A percentile compares a stretch with the other conserved stretches of the same genome.
Evolutionary conservation across 495 filamentous ascomycete species (phyloP).

Genomic region (Tuber calosporum): DNA sequence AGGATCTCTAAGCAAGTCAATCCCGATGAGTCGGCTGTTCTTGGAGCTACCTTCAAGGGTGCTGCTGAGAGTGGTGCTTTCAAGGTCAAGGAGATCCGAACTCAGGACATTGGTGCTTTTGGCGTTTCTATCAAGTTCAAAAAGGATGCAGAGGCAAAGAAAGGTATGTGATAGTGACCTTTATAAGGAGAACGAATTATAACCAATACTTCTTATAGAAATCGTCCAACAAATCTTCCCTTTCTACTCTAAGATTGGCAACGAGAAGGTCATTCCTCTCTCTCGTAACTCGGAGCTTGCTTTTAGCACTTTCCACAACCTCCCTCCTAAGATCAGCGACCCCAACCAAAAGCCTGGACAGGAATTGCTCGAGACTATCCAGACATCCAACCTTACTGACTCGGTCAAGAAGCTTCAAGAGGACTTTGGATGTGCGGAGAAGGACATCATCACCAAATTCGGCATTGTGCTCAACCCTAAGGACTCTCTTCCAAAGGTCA

Average conservation of each 20-base stretch:
- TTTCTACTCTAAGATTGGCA: conserved; percentile 64
- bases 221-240: conserved; percentile 61
- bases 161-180: conserved; percentile 27
- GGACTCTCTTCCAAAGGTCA: conserved; percentile 76
- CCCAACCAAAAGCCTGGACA: conserved; percentile 44
- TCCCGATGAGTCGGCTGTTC: conserved; percentile 91
- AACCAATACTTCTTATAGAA: conserved; percentile 52
- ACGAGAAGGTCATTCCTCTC: conserved; percentile 80
- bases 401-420: conserved; percentile 67
- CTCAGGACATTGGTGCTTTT: conserved; percentile 65
- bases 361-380: conserved; percentile 51
- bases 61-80: conserved; percentile 88
- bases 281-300: conserved; percentile 76
- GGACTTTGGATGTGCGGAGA: conserved; percentile 64
- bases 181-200: background rate
- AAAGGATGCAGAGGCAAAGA: conserved; percentile 44
- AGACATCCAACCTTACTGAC: conserved; percentile 76
- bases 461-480: conserved; percentile 61
- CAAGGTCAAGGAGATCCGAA: conserved; percentile 90
- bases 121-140: conserved; percentile 60
- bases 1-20: conserved; percentile 94
- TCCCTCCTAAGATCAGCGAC: conserved; percentile 45
- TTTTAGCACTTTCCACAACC: conserved; percentile 70
- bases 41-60: conserved; percentile 91
- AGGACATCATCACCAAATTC: conserved; percentile 74